Evolutionary conservation across 306 rosid species (phyloP), one percentile per base, ranked within the genome.

Genomic region (Nissolia schottii): DNA sequence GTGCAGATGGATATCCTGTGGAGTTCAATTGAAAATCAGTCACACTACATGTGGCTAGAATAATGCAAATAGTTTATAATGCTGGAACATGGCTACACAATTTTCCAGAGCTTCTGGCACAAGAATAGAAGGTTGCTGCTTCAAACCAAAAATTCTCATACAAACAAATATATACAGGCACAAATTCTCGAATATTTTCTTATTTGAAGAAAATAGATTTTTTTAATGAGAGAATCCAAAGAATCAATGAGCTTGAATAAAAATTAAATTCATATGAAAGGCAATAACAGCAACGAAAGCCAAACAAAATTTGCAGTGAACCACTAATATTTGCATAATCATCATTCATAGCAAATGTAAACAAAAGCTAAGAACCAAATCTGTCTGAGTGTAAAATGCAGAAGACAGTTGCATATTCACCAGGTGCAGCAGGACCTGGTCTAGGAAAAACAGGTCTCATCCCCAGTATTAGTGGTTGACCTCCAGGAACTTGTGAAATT

Each of bases 361-460:
- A 25, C 28, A 55, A 38, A 62, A 29, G 7, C 41, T 0, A 12
- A 12, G 31, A 58, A 19, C 34, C 22, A 28, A 40, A 37, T 22
- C 49, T 70, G 23, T 54, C 23, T 23, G 28, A 15, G 23, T 23
- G 54, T 38, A 41, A 56, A 71, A 16, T 41, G 56, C 9, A 28
- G 3, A 2, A 3, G 15, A 45, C 31, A 75, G 20, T n/a, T n/a
- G 24, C 6, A 64, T 13, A 28, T 64, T 81, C 76, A 93, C 98
- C 97, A 63, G 92, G 97, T 41, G 85, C 82, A 68, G 89, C 88
- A 45, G 89, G 86, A 60, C 57, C 3, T 6, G 98, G 98, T 82
- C 98, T 85, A 28, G 96, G 96, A 78, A 93, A 85, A 80, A 87
- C 91, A 73, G 93, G 89, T 79, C 98, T 86, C 6, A 94, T 78